Base-by-base conservation (phyloP, 2,329 filamentous ascomycete species). In the Epichloe gansuensis region DNA sequence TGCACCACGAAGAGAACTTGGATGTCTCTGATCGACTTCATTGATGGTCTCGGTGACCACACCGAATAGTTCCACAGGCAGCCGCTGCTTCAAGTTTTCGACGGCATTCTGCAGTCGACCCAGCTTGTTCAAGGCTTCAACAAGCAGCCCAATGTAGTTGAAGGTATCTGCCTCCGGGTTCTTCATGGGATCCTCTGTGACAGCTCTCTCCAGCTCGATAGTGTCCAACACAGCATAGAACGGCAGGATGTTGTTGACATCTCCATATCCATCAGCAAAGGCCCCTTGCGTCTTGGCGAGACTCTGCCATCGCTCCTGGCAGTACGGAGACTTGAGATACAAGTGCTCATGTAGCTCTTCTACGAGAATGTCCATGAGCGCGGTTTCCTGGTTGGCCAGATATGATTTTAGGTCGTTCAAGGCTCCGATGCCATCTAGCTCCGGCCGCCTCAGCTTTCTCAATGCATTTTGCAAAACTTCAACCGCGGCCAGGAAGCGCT, bases 151-250 rank as follows among this genome's bases (percentile, higher is more conserved):
- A 48, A 97, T 85, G 65, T 98, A 98, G 64, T 88, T 86, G 65
- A 98, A 97, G 0, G 90, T 96, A 65, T 98, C 91, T 3, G 88
- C 85, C 68, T 98, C 93, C 0, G 91, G 91, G 63, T 97, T 98
- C 64, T 89, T 89, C 51, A 87, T 86, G 1, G 90, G 83, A 65
- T 98, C 93, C 65, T 98, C 93, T 3, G 84, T 77, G 67, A 94
- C 75, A 0, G 75, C 65, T 43, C 73, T 75, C 39, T 82, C 76
- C 48, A 81, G 70, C 57, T 86, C 82, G 55, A 85, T 75, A 17
- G 72, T 63, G 53, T 85, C 82, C 8, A 86, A 66, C 25, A 85
- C 72, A 21, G 72, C 62, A 53, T 82, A 78, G 51, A 86, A 83
- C 0, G 81, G 77, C 2, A 69, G 64, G 35, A 78, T 67, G 9